phyloP scores from a whole-genome alignment of 208 protist genomes.

The Crithidia mellificae region DNA sequence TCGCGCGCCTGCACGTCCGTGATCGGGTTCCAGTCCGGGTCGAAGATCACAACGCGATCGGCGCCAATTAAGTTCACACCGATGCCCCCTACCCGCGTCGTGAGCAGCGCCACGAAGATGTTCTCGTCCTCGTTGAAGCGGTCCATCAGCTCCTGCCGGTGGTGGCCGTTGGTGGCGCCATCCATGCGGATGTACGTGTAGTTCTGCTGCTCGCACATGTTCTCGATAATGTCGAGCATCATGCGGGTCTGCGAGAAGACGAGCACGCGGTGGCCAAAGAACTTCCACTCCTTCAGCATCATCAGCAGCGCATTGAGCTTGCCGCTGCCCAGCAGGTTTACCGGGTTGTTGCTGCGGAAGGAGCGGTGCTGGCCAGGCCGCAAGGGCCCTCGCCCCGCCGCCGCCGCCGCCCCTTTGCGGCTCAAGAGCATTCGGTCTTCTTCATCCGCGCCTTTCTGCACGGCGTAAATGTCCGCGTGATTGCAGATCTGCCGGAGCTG shows the following conservation, averaged over 20 bases:
- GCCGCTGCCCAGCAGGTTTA: conserved; percentile 73
- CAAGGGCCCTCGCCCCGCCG: not conserved
- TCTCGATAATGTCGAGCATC: conserved; percentile 98
- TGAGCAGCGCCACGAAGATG: conserved; percentile 97
- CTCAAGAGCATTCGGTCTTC: conserved; percentile 30
- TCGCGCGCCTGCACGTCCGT: conserved; percentile 91
- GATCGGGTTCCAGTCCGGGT: conserved; percentile 98
- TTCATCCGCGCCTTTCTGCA: conserved; percentile 42
- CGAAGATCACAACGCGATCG: conserved; percentile 98
- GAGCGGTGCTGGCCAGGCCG: conserved; percentile 21
- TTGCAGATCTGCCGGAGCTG: conserved; percentile 85
- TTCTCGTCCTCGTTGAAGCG: conserved; percentile 93
- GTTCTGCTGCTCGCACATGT: conserved; percentile 72
- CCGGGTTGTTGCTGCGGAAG: conserved; percentile 73
- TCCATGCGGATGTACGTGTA: conserved; percentile 96
- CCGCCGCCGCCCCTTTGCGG: conserved; percentile 8
- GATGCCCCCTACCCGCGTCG: conserved; percentile 96
- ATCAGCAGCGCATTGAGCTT: conserved; percentile 94
- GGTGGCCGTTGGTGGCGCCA: conserved; percentile 86
- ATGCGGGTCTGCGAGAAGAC: conserved; percentile 97
- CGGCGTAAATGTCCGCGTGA: conserved; percentile 70
- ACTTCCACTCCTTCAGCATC: conserved; percentile 93
- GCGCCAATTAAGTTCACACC: conserved; percentile 98
- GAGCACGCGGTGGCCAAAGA: conserved; percentile 92
- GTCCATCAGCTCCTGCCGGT: conserved; percentile 92